Base-by-base conservation (phyloP, 768 basidiomycete genomes). In the Xerocomellus dryophilus region DNA sequence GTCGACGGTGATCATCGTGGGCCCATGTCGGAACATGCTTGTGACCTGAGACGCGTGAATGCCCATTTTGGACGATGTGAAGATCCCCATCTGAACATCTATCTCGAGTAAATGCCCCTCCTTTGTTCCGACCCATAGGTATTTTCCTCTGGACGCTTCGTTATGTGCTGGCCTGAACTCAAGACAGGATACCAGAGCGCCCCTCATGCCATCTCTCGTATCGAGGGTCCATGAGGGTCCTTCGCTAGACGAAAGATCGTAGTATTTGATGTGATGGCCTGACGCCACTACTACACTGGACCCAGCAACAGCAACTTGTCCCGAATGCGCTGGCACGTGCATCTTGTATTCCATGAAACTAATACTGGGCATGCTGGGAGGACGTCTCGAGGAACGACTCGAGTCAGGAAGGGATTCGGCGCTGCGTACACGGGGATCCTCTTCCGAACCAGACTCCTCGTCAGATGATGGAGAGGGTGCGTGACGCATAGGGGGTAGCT, bases 111-210 rank as follows among this genome's bases (percentile, higher is more conserved):
- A 54, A 67, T 88, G 84, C 0, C 96, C 96, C 23, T 96, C 93
- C 72, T 90, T 93, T 27, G 92, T 92, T 5, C 95, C 96, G 11
- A 87, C 72, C 95, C 95, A 98, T 2, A 93, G 61, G 50, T 81
- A 77, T 29, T 75, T 75, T 3, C 88, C 90, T 17, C 79, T 74
- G 48, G 86, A 81, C 0, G 58, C 71, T n/a, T 70, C 61, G 10
- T 67, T 61, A 2, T 58, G 61, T 2, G 78, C 76, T 0, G 86
- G 79, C 15, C 86, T 78, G 66, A 94, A 91, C 68, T 88, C 92
- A 71, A 96, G 77, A 20, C 85, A 83, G 1, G 86, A 85, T 35
- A 95, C 77, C 61, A 83, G 85, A 4, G 80, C 70, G 41, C 92
- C 87, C 64, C 88, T 91, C 45, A 79, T 63, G 0, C 81, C 81